Evolutionary conservation across 2,329 filamentous ascomycete genomes (phyloP), one percentile per base, ranked within the genome.

Genomic region (Xylaria sp.): DNA sequence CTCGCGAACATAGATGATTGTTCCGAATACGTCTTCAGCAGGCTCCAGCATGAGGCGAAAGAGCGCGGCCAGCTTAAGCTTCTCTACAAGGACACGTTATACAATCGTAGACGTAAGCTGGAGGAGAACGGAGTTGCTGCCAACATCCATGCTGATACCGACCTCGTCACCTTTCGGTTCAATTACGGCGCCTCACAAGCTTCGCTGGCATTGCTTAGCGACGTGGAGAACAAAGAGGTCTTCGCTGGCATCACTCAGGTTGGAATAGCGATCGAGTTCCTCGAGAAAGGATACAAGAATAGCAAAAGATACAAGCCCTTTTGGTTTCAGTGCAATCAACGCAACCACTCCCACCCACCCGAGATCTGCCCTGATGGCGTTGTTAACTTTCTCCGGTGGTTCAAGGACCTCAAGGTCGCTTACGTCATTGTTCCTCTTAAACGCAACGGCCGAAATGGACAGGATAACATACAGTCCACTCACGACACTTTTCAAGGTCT

Each of bases 371-470:
- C 1, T 1, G 0, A 0, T 1, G 50, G 13, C 10, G 15, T 48
- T 23, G 28, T 30, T 77, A 4, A 70, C 66, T 61, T 60, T 76
- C 15, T 67, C 48, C 4, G 41, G 66, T 12, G 75, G 78, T 79
- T 81, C 39, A 39, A 60, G 0, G 52, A 74, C 23, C 60, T 81
- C 0, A 58, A 77, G 55, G 46, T 65, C 5, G 71, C 80, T 39
- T 80, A 77, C 65, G 60, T 81, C 48, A 66, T 80, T 32, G 18
- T 50, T 12, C 68, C 71, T 34, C 12, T 73, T 4, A 61, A 4
- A 25, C 2, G 7, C 2, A 12, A 1, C 7, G 18, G 9, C 7
- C 10, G 36, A 23, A 20, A 10, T 12, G 7, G 3, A 12, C 3
- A 5, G 0, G 13, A 10, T 20, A 13, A n/a, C 25, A 28, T n/a